Conservation (phyloP, 164 flowering plant species). For the Echeveria elegans region DNA sequence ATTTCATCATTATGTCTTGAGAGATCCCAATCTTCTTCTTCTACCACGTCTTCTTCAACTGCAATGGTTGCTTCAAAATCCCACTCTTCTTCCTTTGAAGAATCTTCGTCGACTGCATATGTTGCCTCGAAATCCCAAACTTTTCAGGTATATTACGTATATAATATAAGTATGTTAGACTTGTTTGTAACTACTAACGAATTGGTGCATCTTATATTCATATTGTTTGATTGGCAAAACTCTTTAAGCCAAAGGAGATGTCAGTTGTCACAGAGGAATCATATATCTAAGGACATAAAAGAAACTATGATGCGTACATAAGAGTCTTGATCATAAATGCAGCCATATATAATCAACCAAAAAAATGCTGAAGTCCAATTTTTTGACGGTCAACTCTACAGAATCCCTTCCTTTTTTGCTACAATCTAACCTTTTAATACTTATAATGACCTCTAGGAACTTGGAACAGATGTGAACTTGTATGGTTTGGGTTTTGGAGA, state of each 20-base stretch:
- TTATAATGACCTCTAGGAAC: constrained; percentile 49
- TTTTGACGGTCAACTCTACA: neutral
- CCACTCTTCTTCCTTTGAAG: too few species aligned
- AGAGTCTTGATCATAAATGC: too few species aligned
- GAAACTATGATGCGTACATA: too few species aligned
- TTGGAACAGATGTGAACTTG: constrained; percentile 87
- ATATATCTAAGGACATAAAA: neutral
- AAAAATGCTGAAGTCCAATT: neutral
- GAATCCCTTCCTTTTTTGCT: neutral
- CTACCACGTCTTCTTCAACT: too few species aligned
- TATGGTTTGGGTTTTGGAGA: constrained; percentile 99
- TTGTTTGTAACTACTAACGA: neutral
- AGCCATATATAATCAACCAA: too few species aligned
- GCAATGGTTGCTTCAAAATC: too few species aligned
- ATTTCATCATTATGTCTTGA: too few species aligned
- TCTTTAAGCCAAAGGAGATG: neutral
- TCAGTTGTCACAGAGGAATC: neutral
- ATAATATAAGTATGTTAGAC: neutral
- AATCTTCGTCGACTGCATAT: too few species aligned
- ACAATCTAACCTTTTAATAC: neutral
- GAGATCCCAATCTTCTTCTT: too few species aligned
- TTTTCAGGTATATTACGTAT: constrained; percentile 65
- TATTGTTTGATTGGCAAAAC: neutral
- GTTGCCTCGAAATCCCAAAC: too few species aligned
- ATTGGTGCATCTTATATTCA: neutral